Evolutionary conservation across 768 basidiomycete genomes (phyloP).

Genomic region (Pseudohyphozyma bogoriensis): DNA sequence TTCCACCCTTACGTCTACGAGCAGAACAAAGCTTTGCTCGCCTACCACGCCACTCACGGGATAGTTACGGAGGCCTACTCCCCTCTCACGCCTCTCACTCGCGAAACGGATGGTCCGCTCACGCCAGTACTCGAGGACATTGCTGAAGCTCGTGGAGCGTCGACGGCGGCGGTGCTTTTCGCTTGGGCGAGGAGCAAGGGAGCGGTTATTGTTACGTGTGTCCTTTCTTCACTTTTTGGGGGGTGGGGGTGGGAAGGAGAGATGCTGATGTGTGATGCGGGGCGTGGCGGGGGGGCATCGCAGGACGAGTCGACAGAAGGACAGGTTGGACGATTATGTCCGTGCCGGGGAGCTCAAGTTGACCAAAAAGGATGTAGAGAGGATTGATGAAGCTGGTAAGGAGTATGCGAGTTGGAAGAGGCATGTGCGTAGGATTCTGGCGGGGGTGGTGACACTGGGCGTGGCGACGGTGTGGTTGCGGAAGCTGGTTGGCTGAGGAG

Average conservation of each 20-base stretch:
- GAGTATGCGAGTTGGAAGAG: no score
- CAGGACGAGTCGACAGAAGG: neutral
- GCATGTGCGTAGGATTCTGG: neutral
- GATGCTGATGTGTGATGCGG: neutral
- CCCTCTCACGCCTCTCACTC: slow-evolving; percentile 49
- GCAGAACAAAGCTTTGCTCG: slow-evolving; percentile 50
- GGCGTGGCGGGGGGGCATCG: no score
- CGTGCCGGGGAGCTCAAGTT: neutral
- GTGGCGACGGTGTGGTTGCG: no score
- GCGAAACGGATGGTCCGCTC: slow-evolving; percentile 53
- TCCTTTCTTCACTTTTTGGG: neutral
- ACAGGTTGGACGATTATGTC: neutral
- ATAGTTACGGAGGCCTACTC: slow-evolving; percentile 57
- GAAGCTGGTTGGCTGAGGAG: no score
- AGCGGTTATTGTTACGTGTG: slow-evolving; percentile 53
- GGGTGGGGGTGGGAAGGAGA: neutral
- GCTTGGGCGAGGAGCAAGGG: slow-evolving; percentile 60
- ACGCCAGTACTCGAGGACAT: slow-evolving; percentile 49
- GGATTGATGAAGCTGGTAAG: neutral
- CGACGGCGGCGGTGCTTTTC: slow-evolving; percentile 55
- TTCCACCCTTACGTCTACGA: slow-evolving; percentile 64
- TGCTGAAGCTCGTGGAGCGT: slow-evolving; percentile 49
- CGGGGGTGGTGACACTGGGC: no score
- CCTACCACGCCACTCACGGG: slow-evolving; percentile 48
- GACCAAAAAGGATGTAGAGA: neutral